Percentiles rank a stretch among this genome's conserved stretches.
phyloP scores from a whole-genome alignment of 2,329 filamentous ascomycete genomes.

The Diaporthe nobilis region DNA sequence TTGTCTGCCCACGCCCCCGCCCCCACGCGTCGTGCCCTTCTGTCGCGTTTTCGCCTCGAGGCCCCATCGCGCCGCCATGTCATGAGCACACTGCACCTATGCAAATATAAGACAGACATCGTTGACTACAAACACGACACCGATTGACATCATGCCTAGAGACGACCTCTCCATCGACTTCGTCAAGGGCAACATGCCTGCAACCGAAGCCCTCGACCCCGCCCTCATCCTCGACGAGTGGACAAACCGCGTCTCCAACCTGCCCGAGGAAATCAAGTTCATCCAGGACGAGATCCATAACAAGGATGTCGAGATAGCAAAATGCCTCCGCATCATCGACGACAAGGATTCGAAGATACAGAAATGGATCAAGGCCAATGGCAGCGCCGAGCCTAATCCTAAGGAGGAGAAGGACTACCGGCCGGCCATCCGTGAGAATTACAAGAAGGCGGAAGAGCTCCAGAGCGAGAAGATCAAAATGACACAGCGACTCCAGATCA shows the following conservation, averaged over 20 bases:
- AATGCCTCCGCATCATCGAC: constrained; percentile 77
- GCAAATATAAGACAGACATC: constrained; percentile 31
- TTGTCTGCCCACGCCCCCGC: constrained; percentile 17
- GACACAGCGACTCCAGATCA: constrained; percentile 72
- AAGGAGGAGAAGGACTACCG: constrained; percentile 77
- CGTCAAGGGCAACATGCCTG: constrained; percentile 75
- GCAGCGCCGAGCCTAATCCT: constrained; percentile 80
- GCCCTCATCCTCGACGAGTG: constrained; percentile 84
- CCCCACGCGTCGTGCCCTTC: constrained; percentile 24
- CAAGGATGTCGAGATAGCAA: constrained; percentile 81
- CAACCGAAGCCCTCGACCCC: constrained; percentile 71
- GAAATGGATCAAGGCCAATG: constrained; percentile 84
- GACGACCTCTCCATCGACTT: constrained; percentile 81
- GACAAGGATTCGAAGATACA: constrained; percentile 83
- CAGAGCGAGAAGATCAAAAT: constrained; percentile 82
- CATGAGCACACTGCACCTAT: constrained; percentile 40
- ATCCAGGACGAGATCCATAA: constrained; percentile 86
- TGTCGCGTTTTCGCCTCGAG: constrained; percentile 21
- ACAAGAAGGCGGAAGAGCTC: constrained; percentile 76
- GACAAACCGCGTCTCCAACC: constrained; percentile 80
- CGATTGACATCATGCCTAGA: constrained; percentile 78
- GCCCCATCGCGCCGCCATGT: constrained; percentile 24
- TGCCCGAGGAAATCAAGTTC: constrained; percentile 86
- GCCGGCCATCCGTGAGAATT: constrained; percentile 77
- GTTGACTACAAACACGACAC: constrained; percentile 32